A percentile compares a stretch with the other conserved stretches of the same genome.
Evolutionary conservation across 2,329 filamentous ascomycete species (phyloP).

Genomic region (Cucurbitaria berberidis): DNA sequence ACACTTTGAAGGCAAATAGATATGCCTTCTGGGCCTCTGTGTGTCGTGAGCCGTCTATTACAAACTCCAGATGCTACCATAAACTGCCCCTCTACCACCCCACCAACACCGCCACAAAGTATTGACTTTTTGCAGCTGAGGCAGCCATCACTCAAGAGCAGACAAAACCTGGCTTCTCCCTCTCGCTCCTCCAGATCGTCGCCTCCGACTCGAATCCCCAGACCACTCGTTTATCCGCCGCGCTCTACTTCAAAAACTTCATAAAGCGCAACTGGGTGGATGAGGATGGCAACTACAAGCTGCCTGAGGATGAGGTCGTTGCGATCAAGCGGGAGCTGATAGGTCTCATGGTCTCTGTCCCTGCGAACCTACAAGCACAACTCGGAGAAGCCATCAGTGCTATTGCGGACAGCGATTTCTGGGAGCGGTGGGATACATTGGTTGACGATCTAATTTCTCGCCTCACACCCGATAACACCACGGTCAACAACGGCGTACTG

Average conservation of each 20-base stretch:
- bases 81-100: not conserved
- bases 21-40: not conserved
- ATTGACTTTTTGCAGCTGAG: conserved; percentile 69
- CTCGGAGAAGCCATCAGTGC: conserved; percentile 95
- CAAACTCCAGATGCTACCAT: not conserved
- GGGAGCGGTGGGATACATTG: conserved; percentile 93
- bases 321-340: conserved; percentile 96
- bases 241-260: conserved; percentile 98
- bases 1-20: not conserved
- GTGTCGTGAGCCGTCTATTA: not conserved
- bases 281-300: conserved; percentile 92
- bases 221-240: conserved; percentile 84
- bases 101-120: too few species aligned
- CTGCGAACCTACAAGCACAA: conserved; percentile 85
- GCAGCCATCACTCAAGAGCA: conserved; percentile 78
- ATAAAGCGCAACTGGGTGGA: conserved; percentile 94
- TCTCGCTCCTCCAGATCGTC: conserved; percentile 86
- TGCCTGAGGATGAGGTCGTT: conserved; percentile 79
- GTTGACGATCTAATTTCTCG: conserved; percentile 90
- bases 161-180: conserved; percentile 83
- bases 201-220: conserved; percentile 73
- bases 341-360: conserved; percentile 93
- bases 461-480: conserved; percentile 79
- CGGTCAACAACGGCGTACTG: conserved; percentile 89
- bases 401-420: conserved; percentile 98